phyloP scores from a whole-genome alignment of 768 basidiomycete species.

The Fomitopsis serialis region DNA sequence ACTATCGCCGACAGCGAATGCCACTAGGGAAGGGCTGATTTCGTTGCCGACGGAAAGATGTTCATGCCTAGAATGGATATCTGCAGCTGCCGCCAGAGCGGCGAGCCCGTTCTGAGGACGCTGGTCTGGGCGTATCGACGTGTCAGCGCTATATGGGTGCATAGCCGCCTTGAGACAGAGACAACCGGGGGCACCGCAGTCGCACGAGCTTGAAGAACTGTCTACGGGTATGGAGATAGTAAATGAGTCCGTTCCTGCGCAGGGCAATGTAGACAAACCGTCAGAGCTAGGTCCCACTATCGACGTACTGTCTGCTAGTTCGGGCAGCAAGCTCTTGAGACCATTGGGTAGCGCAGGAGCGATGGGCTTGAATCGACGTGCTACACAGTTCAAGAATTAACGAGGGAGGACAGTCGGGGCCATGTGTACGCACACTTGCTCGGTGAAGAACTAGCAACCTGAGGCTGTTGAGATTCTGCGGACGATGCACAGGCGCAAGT shows the following conservation, averaged over 20 bases:
- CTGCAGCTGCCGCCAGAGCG: not conserved
- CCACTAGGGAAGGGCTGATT: too few species aligned
- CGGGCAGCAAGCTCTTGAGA: slow-evolving; percentile 43
- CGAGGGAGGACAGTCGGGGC: not conserved
- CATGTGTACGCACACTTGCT: not conserved
- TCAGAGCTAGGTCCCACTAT: slow-evolving; percentile 35
- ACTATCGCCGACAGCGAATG: too few species aligned
- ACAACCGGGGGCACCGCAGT: not conserved
- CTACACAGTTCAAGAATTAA: slow-evolving; percentile 29
- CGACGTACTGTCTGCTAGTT: slow-evolving; percentile 4
- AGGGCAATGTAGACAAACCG: slow-evolving; percentile 1
- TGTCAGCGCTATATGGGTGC: not conserved
- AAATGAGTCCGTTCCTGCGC: not conserved
- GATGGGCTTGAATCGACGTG: slow-evolving; percentile 64
- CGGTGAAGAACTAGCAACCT: not conserved
- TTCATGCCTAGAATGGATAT: not conserved
- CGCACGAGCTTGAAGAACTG: not conserved
- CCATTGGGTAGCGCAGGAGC: slow-evolving; percentile 72
- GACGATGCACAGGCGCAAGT: slow-evolving; percentile 37
- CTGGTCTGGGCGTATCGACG: not conserved
- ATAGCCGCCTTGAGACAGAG: not conserved
- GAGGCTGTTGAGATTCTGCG: not conserved
- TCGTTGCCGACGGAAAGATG: slow-evolving; percentile 1
- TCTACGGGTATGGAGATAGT: too few species aligned
- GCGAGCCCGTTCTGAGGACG: not conserved